These are phyloP conservation scores for Aspergillus eucalypticola DNA, from an alignment of 2,329 filamentous ascomycete species.

Conservation along the genomic window DNA sequence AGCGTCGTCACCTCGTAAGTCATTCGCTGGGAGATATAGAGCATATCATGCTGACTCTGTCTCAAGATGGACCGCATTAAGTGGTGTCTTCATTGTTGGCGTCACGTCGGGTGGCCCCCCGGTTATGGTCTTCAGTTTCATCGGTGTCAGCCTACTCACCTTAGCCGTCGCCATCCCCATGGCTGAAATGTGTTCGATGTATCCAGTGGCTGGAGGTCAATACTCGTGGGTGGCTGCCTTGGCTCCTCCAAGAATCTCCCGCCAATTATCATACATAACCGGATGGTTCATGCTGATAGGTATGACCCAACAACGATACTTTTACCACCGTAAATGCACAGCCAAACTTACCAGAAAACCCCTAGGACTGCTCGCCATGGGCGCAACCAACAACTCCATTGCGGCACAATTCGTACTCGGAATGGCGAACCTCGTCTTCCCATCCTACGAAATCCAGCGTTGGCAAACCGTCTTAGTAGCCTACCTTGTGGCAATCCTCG, in stretches of 20 bases:
- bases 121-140: slow-evolving; percentile 61
- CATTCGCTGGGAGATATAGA: not conserved
- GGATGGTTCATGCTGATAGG: slow-evolving; percentile 55
- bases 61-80: slow-evolving; percentile 56
- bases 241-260: slow-evolving; percentile 50
- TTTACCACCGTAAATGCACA: not conserved
- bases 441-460: slow-evolving; percentile 52
- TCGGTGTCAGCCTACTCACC: slow-evolving; percentile 54
- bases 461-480: slow-evolving; percentile 59
- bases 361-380: slow-evolving; percentile 44
- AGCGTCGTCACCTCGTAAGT: slow-evolving; percentile 56
- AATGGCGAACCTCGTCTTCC: slow-evolving; percentile 54
- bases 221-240: slow-evolving; percentile 61
- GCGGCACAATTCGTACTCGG: slow-evolving; percentile 58
- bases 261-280: slow-evolving; percentile 48
- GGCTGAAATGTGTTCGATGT: slow-evolving; percentile 61
- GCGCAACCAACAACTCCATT: slow-evolving; percentile 56
- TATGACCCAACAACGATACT: slow-evolving; percentile 14
- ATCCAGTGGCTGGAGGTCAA: slow-evolving; percentile 58
- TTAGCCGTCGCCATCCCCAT: slow-evolving; percentile 59
- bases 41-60: not conserved
- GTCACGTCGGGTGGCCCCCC: slow-evolving; percentile 58
- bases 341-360: too few species aligned
- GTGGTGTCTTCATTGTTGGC: slow-evolving; percentile 58
- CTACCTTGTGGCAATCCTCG: slow-evolving; percentile 50